Evolutionary conservation across 164 flowering plant species (phyloP).

Genomic region (Taxillus chinensis): DNA sequence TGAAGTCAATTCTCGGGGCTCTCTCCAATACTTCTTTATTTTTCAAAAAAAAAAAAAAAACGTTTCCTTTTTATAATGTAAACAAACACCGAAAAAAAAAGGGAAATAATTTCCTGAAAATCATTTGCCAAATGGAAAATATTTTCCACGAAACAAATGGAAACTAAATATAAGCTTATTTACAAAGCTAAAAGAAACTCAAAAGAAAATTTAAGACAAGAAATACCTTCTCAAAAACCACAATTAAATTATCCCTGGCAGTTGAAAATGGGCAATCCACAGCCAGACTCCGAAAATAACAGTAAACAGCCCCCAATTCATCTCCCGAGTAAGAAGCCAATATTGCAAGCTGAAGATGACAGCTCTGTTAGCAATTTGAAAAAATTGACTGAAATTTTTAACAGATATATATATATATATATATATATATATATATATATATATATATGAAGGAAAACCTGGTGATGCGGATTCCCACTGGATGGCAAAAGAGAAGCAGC

Average conservation of each 20-base stretch:
- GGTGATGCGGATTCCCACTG: constrained; percentile 97
- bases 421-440: no score
- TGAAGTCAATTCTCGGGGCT: no score
- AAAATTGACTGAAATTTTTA: background rate
- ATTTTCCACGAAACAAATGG: no score
- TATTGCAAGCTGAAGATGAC: constrained; percentile 73
- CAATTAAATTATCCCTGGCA: constrained; percentile 88
- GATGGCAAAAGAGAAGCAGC: constrained; percentile 84
- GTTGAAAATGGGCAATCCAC: constrained; percentile 77
- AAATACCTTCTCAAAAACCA: constrained; percentile 94
- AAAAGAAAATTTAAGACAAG: background rate
- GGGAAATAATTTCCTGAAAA: no score
- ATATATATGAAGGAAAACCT: constrained; percentile 32
- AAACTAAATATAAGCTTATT: no score
- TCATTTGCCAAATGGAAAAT: no score
- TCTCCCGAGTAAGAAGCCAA: constrained; percentile 82
- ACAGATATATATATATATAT: background rate
- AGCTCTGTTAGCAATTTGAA: background rate
- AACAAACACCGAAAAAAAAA: no score
- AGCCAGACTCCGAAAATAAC: constrained; percentile 89
- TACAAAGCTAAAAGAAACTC: no score
- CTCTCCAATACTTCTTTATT: no score
- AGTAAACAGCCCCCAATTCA: constrained; percentile 70
- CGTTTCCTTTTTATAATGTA: no score
- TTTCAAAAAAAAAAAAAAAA: no score